Conservation (phyloP, 129 eudicot genomes). For the Rutidosis leptorrhynchoides region DNA sequence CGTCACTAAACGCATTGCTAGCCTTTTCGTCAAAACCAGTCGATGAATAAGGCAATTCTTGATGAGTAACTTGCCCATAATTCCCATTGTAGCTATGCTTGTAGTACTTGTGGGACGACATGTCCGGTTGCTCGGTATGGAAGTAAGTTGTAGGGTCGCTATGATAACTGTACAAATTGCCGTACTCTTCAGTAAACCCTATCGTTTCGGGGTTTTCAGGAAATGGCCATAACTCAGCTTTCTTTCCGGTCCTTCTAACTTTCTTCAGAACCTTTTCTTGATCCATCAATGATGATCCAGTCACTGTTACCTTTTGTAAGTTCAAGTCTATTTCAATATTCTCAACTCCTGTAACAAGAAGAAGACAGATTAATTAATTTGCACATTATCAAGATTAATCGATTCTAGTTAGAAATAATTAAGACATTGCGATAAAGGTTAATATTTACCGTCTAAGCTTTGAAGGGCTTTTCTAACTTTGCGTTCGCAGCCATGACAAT, state of each 20-base stretch:
- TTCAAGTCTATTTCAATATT: slow-evolving; percentile 72
- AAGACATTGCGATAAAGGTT: neutral
- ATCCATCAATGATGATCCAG: slow-evolving; percentile 47
- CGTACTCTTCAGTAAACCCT: slow-evolving; percentile 22
- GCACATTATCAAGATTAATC: neutral
- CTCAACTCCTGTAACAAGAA: slow-evolving; percentile 53
- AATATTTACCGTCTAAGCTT: slow-evolving; percentile 54
- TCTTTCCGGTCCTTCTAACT: slow-evolving; percentile 57
- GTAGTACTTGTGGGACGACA: slow-evolving; percentile 6
- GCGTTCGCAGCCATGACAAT: slow-evolving; percentile 78
- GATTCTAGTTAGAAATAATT: neutral
- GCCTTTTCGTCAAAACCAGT: slow-evolving; percentile 23
- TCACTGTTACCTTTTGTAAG: slow-evolving; percentile 86
- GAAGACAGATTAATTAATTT: neutral
- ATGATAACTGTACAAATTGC: slow-evolving; percentile 28
- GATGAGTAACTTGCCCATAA: slow-evolving; percentile 5
- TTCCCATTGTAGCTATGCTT: slow-evolving; percentile 4
- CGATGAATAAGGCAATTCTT: slow-evolving; percentile 15
- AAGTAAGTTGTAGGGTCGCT: slow-evolving; percentile 34
- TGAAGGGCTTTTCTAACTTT: slow-evolving; percentile 66
- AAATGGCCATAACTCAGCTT: slow-evolving; percentile 75
- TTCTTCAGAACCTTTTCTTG: slow-evolving; percentile 58
- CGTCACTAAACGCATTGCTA: slow-evolving; percentile 58
- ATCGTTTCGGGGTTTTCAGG: slow-evolving; percentile 46
- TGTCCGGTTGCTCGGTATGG: slow-evolving; percentile 23